Base-by-base conservation (phyloP, 2,329 filamentous ascomycete species). In the Paecilomyces dactylethromorphus region DNA sequence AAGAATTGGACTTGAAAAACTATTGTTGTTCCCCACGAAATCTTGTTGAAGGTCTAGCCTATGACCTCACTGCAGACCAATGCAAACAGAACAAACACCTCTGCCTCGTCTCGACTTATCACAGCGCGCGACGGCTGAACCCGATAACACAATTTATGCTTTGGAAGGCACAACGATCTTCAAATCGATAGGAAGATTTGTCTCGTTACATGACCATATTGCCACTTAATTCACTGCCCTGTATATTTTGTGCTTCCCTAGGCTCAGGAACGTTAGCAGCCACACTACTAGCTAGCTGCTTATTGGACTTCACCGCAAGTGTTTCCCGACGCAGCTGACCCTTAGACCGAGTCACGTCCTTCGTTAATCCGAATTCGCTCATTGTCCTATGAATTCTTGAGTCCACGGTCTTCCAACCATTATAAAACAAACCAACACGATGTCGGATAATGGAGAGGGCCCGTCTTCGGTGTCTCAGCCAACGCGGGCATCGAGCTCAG, bases 401-500 rank as follows among this genome's bases (percentile, higher is more conserved):
- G 32, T 59, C 53, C 26, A 24, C 1, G 22, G 35, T 51, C 55
- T 55, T 35, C 55, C 56, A 56, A 59, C 61, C n/a, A n/a, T n/a
- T n/a, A 55, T 59, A 18, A 56, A 21, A 18, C 35, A 31, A 29
- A 33, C 60, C 35, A 54, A 60, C 18, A 64, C 52, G 53, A 75
- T 71, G 69, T 65, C 69, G 56, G 71, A 73, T 58, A 76, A 72
- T 60, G 68, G 71, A 59, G 73, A 77, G 58, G 69, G 70, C 33
- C 67, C 72, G 22, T 74, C 74, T 35, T 68, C 68, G 55, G 68
- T 66, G 56, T 58, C 66, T 60, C 69, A 61, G 54, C 68, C 72
- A 58, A 60, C 71, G 60, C 70, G 69, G 53, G 69, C 74, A 62
- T 64, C 70, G 22, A 18, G 26, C 50, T 52, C 22, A 29, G 5